Conservation (phyloP, 2,329 filamentous ascomycete species). For the Kalaharituber pfeilii region DNA sequence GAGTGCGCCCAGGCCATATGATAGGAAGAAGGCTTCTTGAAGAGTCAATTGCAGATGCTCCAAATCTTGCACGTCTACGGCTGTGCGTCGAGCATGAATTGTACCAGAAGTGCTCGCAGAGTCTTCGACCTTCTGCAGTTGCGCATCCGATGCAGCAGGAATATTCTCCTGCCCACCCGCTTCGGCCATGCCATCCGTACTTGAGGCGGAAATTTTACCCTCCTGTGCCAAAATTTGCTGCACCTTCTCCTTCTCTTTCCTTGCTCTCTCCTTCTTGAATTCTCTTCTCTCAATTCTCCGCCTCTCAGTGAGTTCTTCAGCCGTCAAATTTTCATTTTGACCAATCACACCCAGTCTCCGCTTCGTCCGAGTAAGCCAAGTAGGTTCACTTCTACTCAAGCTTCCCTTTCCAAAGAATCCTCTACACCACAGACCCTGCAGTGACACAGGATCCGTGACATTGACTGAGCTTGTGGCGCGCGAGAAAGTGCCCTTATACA, state of each 20-base stretch:
- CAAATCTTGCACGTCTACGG: conserved; percentile 33
- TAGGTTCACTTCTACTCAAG: conserved; percentile 84
- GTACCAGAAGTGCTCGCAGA: conserved; percentile 8
- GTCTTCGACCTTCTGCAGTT: conserved; percentile 1
- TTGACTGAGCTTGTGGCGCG: conserved; percentile 65
- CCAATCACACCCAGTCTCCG: conserved; percentile 41
- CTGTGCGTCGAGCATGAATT: conserved; percentile 7
- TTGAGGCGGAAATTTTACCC: conserved; percentile 14
- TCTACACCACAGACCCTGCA: conserved; percentile 80
- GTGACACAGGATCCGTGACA: conserved; percentile 56
- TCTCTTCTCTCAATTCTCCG: conserved; percentile 64
- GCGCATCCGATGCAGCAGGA: not conserved
- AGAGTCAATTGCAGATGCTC: conserved; percentile 85
- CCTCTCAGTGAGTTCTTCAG: conserved; percentile 61
- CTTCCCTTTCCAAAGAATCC: conserved; percentile 94
- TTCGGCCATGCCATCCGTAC: not conserved
- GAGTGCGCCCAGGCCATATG: conserved; percentile 61
- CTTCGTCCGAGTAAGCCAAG: conserved; percentile 73
- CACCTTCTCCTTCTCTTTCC: conserved; percentile 67
- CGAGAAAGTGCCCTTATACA: conserved; percentile 66
- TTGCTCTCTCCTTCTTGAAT: conserved; percentile 83
- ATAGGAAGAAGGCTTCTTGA: conserved; percentile 83
- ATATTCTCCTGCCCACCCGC: conserved; percentile 1
- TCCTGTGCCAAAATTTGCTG: conserved; percentile 49
- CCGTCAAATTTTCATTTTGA: conserved; percentile 47